Base-by-base conservation (phyloP, 2,329 filamentous ascomycete genomes). In the Ascochyta viciae-villosae region DNA sequence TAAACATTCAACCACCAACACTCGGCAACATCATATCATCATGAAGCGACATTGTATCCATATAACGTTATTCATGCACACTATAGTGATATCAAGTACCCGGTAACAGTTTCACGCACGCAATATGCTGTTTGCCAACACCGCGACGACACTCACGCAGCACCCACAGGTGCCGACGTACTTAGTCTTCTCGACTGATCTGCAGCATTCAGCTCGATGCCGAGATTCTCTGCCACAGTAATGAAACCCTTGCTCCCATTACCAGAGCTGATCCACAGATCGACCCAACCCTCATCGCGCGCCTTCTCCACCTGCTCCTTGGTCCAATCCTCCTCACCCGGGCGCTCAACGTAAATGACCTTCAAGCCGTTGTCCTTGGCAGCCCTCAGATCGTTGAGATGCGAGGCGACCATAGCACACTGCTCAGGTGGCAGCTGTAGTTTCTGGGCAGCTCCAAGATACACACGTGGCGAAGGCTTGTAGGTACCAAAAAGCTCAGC, bases 331-430 rank as follows among this genome's bases (percentile, higher is more conserved):
- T 93, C 90, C 75, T 96, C 91, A 39, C 73, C 63, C 3, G 76
- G 72, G 54, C 91, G 80, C 76, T 91, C 89, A 3, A 95, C 85
- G 70, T 92, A 95, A 2, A 95, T 81, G 0, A 89, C 91, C 64
- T 83, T 81, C 57, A 92, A 77, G 0, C 91, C 91, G 57, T 80
- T 82, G 2, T 66, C 70, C 64, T 85, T 86, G 4, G 91, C 91
- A 0, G 83, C 88, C 57, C 84, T 78, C 50, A 95, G 76, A 74
- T 94, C 91, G 6, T 68, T 73, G 54, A 94, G 76, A 76, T 94
- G 90, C 34, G 90, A 87, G 15, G 91, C 91, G 19, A 95, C 89
- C 85, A 95, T 86, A 19, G 86, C 89, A 54, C 91, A 88, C 67
- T 92, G 81, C 2, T 72, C 71, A 0, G 87, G 83, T 57, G 82